These are phyloP conservation scores for Cornus florida DNA, from an alignment of 148 eudicot species.

Conservation along the genomic window DNA sequence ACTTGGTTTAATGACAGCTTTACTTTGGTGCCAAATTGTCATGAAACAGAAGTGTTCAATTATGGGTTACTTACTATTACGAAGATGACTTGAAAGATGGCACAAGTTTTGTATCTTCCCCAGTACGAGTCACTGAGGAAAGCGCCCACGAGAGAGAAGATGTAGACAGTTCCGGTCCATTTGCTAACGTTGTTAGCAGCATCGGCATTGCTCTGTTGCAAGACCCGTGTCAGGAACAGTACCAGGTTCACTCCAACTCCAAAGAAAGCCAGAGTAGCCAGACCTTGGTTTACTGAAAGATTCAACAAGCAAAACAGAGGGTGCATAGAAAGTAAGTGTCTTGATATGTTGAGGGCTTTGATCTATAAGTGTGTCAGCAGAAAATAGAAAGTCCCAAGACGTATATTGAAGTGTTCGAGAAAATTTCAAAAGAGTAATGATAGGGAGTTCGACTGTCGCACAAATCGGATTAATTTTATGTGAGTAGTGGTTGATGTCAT, in stretches of 20 bases:
- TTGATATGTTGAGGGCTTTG: background rate
- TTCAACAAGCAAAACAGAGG: background rate
- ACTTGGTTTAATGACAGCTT: too few relatives aligned
- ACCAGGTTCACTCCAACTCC: conserved; percentile 96
- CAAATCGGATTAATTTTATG: too few relatives aligned
- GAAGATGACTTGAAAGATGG: conserved; percentile 72
- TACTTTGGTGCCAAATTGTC: too few relatives aligned
- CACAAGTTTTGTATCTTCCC: conserved; percentile 92
- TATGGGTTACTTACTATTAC: conserved; percentile 53
- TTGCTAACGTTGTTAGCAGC: conserved; percentile 92
- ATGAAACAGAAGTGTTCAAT: background rate
- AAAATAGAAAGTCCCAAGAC: too few relatives aligned
- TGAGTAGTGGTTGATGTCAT: too few relatives aligned
- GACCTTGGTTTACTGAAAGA: conserved; percentile 80
- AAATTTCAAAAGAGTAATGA: too few relatives aligned
- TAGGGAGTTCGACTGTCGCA: too few relatives aligned
- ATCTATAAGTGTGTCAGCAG: too few relatives aligned
- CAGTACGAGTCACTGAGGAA: conserved; percentile 91
- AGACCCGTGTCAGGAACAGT: conserved; percentile 74
- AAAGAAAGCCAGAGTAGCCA: conserved; percentile 87
- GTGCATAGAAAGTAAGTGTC: background rate
- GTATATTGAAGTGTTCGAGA: too few relatives aligned
- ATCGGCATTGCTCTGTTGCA: conserved; percentile 75
- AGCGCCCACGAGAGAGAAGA: conserved; percentile 88
- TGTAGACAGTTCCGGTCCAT: conserved; percentile 97